phyloP scores from a whole-genome alignment of 108 stramenopile genomes.

The Skeletonema grethae region DNA sequence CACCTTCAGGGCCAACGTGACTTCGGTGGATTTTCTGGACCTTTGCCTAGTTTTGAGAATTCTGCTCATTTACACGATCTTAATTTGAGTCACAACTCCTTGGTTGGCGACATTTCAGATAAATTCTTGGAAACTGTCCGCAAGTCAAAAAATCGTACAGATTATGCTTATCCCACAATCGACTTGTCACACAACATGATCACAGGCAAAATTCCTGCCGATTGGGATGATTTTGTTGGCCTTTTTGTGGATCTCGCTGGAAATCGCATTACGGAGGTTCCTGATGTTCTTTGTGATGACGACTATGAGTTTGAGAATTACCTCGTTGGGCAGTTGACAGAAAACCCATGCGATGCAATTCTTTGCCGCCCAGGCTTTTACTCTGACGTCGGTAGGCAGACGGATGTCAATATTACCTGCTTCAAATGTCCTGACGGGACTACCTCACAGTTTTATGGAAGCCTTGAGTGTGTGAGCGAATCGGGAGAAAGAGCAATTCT shows the following conservation, averaged over 20 bases:
- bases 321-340: conserved; percentile 58
- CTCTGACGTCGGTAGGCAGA: conserved; percentile 63
- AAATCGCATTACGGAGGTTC: conserved; percentile 69
- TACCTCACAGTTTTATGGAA: conserved; percentile 58
- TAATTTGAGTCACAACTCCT: conserved; percentile 61
- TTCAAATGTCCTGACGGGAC: conserved; percentile 43
- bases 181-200: conserved; percentile 49
- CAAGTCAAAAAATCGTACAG: conserved; percentile 23
- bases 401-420: conserved; percentile 42
- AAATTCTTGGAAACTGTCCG: conserved; percentile 52
- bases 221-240: conserved; percentile 44
- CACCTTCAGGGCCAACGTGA: conserved; percentile 50
- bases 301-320: conserved; percentile 68
- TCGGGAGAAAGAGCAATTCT: conserved; percentile 58
- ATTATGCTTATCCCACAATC: conserved; percentile 39
- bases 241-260: conserved; percentile 54
- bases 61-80: conserved; percentile 57
- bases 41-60: conserved; percentile 50
- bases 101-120: conserved; percentile 66
- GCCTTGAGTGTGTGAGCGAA: conserved; percentile 45
- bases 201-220: conserved; percentile 36
- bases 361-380: conserved; percentile 76
- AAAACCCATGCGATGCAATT: conserved; percentile 75
- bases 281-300: conserved; percentile 63
- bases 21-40: conserved; percentile 68